Conservation (phyloP, 2,329 filamentous ascomycete genomes). For the Cadophora luteo-olivacea region DNA sequence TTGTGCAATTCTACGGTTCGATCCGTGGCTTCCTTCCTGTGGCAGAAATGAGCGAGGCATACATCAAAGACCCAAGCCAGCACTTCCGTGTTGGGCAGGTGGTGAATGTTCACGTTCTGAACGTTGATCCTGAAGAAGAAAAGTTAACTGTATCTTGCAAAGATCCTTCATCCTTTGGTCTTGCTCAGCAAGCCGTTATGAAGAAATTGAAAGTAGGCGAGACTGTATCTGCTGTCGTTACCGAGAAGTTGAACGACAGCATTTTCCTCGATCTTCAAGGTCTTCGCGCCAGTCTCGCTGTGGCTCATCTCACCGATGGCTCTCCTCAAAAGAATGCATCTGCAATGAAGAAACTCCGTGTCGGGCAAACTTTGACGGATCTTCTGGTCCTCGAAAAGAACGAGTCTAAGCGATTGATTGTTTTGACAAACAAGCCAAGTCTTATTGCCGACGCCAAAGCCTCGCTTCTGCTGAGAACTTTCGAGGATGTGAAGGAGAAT, state of each 20-base stretch:
- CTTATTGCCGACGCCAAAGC: slow-evolving; percentile 78
- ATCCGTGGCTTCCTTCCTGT: slow-evolving; percentile 89
- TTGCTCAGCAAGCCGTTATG: slow-evolving; percentile 78
- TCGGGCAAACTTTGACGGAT: slow-evolving; percentile 82
- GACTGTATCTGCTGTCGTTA: slow-evolving; percentile 78
- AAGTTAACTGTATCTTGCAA: slow-evolving; percentile 92
- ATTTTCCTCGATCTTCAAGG: slow-evolving; percentile 78
- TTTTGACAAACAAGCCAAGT: slow-evolving; percentile 82
- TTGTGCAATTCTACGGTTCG: slow-evolving; percentile 89
- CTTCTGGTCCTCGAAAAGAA: slow-evolving; percentile 89
- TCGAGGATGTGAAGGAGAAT: slow-evolving; percentile 75
- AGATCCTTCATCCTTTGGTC: slow-evolving; percentile 78
- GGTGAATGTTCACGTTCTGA: slow-evolving; percentile 86
- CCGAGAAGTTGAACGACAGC: slow-evolving; percentile 81
- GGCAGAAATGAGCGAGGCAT: slow-evolving; percentile 97
- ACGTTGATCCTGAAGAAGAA: slow-evolving; percentile 72
- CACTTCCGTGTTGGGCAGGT: slow-evolving; percentile 93
- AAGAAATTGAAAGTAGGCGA: slow-evolving; percentile 76
- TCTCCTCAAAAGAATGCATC: slow-evolving; percentile 79
- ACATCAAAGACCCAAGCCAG: slow-evolving; percentile 84
- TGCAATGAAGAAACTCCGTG: slow-evolving; percentile 79
- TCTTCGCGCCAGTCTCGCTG: slow-evolving; percentile 77
- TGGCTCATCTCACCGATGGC: slow-evolving; percentile 85
- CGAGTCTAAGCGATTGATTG: slow-evolving; percentile 75
- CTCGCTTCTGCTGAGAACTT: slow-evolving; percentile 71